Percentiles rank a stretch among this genome's conserved stretches.
Conservation (phyloP, 2,329 filamentous ascomycete species). For the Boeremia lycopersici region DNA sequence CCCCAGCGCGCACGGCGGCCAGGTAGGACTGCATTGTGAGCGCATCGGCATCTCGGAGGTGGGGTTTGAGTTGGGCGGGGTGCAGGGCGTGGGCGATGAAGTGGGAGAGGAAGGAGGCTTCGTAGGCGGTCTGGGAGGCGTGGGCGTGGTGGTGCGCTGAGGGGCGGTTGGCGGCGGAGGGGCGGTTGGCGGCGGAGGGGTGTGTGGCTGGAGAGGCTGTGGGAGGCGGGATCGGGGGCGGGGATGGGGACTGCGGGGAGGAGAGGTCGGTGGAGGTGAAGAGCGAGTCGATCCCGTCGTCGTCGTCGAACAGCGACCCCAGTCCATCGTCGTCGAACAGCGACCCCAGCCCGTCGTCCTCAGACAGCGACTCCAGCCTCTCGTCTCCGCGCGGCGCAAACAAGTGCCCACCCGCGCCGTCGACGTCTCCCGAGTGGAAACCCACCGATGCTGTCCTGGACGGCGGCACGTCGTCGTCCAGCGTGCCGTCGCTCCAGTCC, state of each 20-base stretch:
- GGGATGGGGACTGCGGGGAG: too few relatives aligned
- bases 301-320: too few relatives aligned
- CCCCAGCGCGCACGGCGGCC: too few relatives aligned
- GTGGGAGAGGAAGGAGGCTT: conserved; percentile 28
- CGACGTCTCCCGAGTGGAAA: too few relatives aligned
- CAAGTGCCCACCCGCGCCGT: too few relatives aligned
- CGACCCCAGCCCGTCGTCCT: conserved; percentile 10
- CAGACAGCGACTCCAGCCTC: neutral
- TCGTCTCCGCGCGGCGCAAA: neutral
- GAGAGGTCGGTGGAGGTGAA: too few relatives aligned
- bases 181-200: too few relatives aligned
- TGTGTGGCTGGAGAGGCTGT: too few relatives aligned
- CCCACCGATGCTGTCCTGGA: neutral
- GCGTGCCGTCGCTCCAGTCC: conserved; percentile 33
- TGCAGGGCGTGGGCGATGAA: conserved; percentile 31
- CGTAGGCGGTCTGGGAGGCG: conserved; percentile 34
- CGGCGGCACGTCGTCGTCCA: conserved; percentile 3
- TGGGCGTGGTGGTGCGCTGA: conserved; percentile 25
- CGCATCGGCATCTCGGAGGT: conserved; percentile 9
- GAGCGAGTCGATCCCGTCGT: too few relatives aligned
- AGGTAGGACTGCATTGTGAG: too few relatives aligned
- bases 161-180: conserved; percentile 23
- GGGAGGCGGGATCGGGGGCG: too few relatives aligned
- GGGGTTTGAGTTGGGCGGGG: conserved; percentile 20
- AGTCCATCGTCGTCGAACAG: neutral